These are phyloP conservation scores for Candolleomyces aberdarensis DNA, from an alignment of 768 basidiomycete genomes.

Conservation along the genomic window DNA sequence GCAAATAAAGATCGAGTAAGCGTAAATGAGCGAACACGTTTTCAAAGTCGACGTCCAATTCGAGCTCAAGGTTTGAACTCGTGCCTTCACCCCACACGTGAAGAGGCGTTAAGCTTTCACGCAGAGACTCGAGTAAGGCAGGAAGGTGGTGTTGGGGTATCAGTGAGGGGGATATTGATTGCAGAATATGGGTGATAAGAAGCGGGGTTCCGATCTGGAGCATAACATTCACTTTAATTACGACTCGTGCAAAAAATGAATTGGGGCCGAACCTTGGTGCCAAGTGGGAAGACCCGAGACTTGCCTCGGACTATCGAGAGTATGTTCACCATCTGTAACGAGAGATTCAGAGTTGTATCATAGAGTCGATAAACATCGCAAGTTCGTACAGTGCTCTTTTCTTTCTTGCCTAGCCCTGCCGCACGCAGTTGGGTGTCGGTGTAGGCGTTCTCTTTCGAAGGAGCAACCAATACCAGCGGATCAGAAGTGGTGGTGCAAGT, in stretches of 20 bases:
- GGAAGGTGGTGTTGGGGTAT: conserved; percentile 34
- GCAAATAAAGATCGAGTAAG: conserved; percentile 60
- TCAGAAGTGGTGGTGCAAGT: conserved; percentile 34
- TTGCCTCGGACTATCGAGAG: conserved; percentile 32
- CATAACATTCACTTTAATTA: background rate
- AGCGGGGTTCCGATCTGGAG: conserved; percentile 51
- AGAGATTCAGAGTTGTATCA: background rate
- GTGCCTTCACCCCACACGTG: background rate
- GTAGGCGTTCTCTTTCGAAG: conserved; percentile 14
- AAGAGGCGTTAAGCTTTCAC: conserved; percentile 19
- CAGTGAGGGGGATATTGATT: conserved; percentile 42
- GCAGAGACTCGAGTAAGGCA: conserved; percentile 30
- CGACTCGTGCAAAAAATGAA: background rate
- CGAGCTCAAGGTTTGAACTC: conserved; percentile 27
- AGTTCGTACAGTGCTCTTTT: conserved; percentile 47
- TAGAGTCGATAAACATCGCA: background rate
- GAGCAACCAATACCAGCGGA: conserved; percentile 42
- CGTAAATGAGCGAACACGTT: conserved; percentile 45
- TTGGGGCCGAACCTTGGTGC: conserved; percentile 27
- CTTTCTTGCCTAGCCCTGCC: conserved; percentile 54
- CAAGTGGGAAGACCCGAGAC: conserved; percentile 32
- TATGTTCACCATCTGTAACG: conserved; percentile 32
- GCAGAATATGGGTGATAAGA: conserved; percentile 49
- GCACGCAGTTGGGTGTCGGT: conserved; percentile 45
- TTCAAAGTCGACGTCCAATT: conserved; percentile 7